Percentiles rank a stretch among this genome's conserved stretches.
phyloP scores from a whole-genome alignment of 2,329 filamentous ascomycete species.

The Sclerotinia nivalis region DNA sequence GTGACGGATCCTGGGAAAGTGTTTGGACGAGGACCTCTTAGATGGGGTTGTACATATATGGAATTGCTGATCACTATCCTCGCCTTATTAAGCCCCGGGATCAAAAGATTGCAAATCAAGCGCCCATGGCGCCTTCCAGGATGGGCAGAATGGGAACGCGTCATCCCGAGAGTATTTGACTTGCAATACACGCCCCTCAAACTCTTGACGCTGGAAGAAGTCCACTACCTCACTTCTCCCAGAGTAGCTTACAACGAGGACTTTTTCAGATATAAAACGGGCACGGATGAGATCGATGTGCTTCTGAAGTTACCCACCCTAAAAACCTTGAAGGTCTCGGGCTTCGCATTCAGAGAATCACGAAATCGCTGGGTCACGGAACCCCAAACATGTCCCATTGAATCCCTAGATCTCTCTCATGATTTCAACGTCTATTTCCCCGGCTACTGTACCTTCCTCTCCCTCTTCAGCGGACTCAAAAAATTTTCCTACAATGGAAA shows the following conservation, averaged over 20 bases:
- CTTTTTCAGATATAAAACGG: rapidly evolving
- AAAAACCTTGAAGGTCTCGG: background rate
- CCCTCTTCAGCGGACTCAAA: background rate
- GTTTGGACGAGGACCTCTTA: background rate
- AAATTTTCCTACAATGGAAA: background rate
- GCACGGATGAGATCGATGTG: rapidly evolving
- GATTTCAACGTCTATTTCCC: background rate
- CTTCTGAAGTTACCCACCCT: background rate
- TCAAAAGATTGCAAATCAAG: background rate
- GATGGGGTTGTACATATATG: background rate
- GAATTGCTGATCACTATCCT: background rate
- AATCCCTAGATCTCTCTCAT: background rate
- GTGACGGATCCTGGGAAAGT: background rate
- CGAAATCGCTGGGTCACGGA: rapidly evolving
- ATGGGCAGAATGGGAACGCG: rapidly evolving
- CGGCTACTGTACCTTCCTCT: rapidly evolving
- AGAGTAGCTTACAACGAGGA: too few relatives aligned
- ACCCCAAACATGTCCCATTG: too few relatives aligned
- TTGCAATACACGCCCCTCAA: background rate
- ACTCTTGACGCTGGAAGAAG: background rate
- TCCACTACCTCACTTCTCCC: background rate
- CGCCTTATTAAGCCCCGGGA: background rate
- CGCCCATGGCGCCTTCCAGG: background rate
- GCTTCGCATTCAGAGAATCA: background rate
- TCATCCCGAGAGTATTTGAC: background rate